Evolutionary conservation across 2,329 filamentous ascomycete genomes (phyloP).

Genomic region (Cercospora berteroae): DNA sequence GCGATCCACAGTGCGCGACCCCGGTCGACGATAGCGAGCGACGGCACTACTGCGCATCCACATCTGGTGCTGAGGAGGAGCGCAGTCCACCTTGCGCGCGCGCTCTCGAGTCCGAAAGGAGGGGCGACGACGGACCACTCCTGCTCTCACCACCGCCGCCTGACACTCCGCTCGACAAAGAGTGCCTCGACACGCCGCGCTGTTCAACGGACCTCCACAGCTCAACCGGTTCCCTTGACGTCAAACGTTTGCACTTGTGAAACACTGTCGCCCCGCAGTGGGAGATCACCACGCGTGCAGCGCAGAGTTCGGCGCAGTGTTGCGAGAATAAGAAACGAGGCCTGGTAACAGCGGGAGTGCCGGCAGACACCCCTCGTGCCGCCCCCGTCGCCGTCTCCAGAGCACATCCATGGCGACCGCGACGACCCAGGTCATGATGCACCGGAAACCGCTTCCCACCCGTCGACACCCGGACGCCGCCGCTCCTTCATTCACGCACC

Average conservation of each 20-base stretch:
- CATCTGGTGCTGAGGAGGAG: neutral
- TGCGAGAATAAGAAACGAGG: neutral
- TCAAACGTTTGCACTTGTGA: slow-evolving; percentile 1
- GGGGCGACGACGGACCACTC: neutral
- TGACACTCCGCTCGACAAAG: neutral
- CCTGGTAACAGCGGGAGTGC: neutral
- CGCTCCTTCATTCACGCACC: slow-evolving; percentile 2
- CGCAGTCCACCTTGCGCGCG: neutral
- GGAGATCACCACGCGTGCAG: slow-evolving; percentile 1
- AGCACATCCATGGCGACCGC: slow-evolving; percentile 3
- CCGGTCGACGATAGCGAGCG: slow-evolving; percentile 2
- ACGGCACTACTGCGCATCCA: neutral
- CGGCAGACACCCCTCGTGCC: neutral
- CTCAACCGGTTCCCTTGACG: neutral
- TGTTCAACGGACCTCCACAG: neutral
- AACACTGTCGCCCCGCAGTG: slow-evolving; percentile 1
- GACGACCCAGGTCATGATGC: slow-evolving; percentile 10
- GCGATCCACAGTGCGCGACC: neutral
- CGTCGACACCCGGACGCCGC: slow-evolving; percentile 6
- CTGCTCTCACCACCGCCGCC: neutral
- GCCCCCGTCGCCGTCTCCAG: neutral
- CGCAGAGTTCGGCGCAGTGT: slow-evolving; percentile 3
- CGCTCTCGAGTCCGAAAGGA: neutral
- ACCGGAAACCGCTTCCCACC: slow-evolving; percentile 10
- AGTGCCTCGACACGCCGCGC: neutral